Conservation (phyloP, 805 yeast genomes). For the Starmerella potacharoeniae region DNA sequence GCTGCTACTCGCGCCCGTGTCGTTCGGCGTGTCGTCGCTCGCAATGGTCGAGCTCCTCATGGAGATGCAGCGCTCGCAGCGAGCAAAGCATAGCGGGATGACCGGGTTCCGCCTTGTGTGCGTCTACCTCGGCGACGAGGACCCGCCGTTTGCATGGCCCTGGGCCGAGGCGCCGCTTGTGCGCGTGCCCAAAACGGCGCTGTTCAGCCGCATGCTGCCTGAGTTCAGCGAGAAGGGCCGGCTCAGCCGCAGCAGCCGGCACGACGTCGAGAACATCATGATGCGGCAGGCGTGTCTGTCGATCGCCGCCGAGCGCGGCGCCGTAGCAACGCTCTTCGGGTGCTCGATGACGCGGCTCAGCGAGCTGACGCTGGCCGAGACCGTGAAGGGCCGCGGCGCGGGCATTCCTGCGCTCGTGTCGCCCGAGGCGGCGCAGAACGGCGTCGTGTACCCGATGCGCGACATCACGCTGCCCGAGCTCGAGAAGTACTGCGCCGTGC, state of each 20-base stretch:
- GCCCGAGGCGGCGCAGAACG: constrained; percentile 7
- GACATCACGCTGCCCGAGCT: constrained; percentile 67
- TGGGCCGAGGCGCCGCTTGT: constrained; percentile 9
- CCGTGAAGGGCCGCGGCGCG: constrained; percentile 80
- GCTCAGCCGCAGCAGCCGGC: constrained; percentile 43
- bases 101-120: constrained; percentile 56
- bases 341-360: constrained; percentile 78
- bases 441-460: constrained; percentile 51
- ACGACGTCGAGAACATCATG: constrained; percentile 47
- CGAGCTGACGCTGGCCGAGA: constrained; percentile 61
- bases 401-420: constrained; percentile 37
- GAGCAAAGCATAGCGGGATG: constrained; percentile 45
- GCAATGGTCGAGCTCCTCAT: constrained; percentile 57
- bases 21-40: constrained; percentile 57
- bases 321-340: constrained; percentile 45
- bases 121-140: constrained; percentile 31
- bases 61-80: constrained; percentile 53
- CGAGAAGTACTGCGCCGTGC: constrained; percentile 40
- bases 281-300: constrained; percentile 37
- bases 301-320: constrained; percentile 38
- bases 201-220: background rate
- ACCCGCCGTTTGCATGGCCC: constrained; percentile 18
- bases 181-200: background rate
- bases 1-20: constrained; percentile 35
- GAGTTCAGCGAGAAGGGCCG: background rate